Conservation (phyloP, 2,329 filamentous ascomycete genomes). For the Ascochyta clinopodiicola region DNA sequence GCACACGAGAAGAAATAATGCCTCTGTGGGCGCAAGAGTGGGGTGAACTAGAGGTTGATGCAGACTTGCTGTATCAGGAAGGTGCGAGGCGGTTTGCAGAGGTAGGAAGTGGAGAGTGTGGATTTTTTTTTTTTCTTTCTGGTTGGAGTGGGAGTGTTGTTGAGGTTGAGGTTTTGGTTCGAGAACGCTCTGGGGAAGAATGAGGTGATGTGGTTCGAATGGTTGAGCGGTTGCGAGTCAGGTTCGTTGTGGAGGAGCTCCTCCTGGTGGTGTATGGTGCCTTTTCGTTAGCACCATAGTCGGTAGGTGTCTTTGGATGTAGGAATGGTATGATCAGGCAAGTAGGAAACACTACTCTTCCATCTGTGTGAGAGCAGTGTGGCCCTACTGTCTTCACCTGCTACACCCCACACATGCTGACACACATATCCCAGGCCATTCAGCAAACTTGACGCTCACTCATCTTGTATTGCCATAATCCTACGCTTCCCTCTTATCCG, state of each 20-base stretch:
- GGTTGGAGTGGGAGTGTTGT: neutral
- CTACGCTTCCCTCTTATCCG: neutral
- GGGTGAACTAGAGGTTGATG: no score
- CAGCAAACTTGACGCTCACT: neutral
- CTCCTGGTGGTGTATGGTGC: no score
- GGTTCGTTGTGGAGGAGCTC: neutral
- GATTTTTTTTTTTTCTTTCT: neutral
- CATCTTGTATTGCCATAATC: neutral
- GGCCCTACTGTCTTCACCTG: no score
- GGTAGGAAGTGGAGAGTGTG: neutral
- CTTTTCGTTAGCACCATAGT: no score
- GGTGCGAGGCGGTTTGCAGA: neutral
- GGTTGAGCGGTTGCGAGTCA: neutral
- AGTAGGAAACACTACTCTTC: no score
- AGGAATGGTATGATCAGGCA: neutral
- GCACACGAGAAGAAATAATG: neutral
- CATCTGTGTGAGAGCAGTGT: no score
- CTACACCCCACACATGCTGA: no score
- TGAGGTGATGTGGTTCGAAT: neutral
- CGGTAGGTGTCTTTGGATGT: no score
- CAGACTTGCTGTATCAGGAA: neutral
- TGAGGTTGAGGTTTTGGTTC: neutral
- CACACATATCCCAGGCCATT: no score
- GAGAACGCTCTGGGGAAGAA: constrained; percentile 1
- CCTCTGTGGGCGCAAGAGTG: no score